Conservation (phyloP, 1,284 basidiomycete species). For the Cryptococcus deneoformans region DNA sequence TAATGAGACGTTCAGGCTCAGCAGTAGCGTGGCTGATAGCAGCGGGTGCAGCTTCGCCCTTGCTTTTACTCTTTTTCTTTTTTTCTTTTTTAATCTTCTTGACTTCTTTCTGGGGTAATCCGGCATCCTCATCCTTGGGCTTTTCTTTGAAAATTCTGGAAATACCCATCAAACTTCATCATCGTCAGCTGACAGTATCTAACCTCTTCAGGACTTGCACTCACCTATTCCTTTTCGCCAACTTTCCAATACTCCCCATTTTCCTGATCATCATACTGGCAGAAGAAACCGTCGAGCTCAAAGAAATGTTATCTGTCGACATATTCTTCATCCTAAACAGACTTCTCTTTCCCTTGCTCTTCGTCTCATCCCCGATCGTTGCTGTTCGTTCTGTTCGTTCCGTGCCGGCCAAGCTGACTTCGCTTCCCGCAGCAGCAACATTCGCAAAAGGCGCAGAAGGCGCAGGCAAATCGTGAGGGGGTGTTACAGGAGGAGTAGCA, state of each 20-base stretch:
- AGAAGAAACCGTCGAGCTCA: slow-evolving; percentile 93
- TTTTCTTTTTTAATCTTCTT: slow-evolving; percentile 51
- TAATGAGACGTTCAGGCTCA: slow-evolving; percentile 66
- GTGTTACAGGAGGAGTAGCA: slow-evolving; percentile 22
- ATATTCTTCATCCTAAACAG: slow-evolving; percentile 87
- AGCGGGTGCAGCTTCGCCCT: slow-evolving; percentile 61
- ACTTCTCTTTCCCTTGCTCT: slow-evolving; percentile 51
- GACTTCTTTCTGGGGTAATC: slow-evolving; percentile 56
- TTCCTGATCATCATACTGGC: slow-evolving; percentile 98
- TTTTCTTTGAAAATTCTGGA: slow-evolving; percentile 95
- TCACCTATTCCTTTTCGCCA: slow-evolving; percentile 76
- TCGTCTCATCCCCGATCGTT: slow-evolving; percentile 44
- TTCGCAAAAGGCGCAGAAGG: slow-evolving; percentile 35
- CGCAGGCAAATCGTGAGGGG: slow-evolving; percentile 24
- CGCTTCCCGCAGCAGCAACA: slow-evolving; percentile 32
- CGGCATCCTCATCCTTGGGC: slow-evolving; percentile 58
- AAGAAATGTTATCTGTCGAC: slow-evolving; percentile 95
- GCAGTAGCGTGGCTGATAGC: slow-evolving; percentile 80
- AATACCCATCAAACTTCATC: slow-evolving; percentile 70
- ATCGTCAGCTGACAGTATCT: neutral
- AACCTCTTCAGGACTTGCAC: slow-evolving; percentile 5
- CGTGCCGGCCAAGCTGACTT: slow-evolving; percentile 41
- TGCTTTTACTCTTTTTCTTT: slow-evolving; percentile 50
- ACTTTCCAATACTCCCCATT: slow-evolving; percentile 86
- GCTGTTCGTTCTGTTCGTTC: slow-evolving; percentile 41